Evolutionary conservation across 805 yeast species (phyloP).

Genomic region (Ogataea ramenticola): DNA sequence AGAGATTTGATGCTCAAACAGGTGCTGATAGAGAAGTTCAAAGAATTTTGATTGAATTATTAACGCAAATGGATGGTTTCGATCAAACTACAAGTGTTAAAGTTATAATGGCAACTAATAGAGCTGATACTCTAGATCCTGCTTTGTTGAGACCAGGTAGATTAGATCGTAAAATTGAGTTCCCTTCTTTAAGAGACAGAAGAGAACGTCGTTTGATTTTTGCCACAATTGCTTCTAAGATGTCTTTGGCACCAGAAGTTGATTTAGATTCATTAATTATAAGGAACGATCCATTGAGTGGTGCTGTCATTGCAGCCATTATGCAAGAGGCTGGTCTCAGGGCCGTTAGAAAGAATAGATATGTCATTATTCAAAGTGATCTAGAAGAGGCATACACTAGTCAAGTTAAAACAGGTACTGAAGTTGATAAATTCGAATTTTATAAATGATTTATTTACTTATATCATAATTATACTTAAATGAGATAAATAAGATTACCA

Average conservation of each 20-base stretch:
- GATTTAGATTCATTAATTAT: slow-evolving; percentile 91
- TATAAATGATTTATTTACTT: slow-evolving; percentile 53
- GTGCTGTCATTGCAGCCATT: slow-evolving; percentile 96
- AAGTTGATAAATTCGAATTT: slow-evolving; percentile 96
- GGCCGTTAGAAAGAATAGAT: slow-evolving; percentile 97
- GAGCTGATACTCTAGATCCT: slow-evolving; percentile 99
- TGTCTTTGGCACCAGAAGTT: slow-evolving; percentile 97
- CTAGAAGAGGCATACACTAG: slow-evolving; percentile 96
- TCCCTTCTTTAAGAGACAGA: slow-evolving; percentile 92
- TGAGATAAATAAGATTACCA: too few species aligned
- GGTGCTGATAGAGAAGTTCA: slow-evolving; percentile 99
- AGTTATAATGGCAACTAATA: slow-evolving; percentile 98
- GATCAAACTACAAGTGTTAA: slow-evolving; percentile 93
- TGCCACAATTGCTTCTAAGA: slow-evolving; percentile 90
- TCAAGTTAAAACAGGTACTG: slow-evolving; percentile 93
- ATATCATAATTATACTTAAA: not conserved
- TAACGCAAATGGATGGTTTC: slow-evolving; percentile 99
- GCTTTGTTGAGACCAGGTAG: slow-evolving; percentile 98
- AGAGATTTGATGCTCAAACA: slow-evolving; percentile 98
- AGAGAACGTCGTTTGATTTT: slow-evolving; percentile 96
- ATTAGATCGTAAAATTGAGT: slow-evolving; percentile 95
- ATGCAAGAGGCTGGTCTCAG: slow-evolving; percentile 99
- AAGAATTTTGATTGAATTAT: slow-evolving; percentile 88
- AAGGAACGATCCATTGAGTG: slow-evolving; percentile 94
- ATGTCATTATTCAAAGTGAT: slow-evolving; percentile 92